Percentiles rank a stretch among this genome's conserved stretches.
These are phyloP conservation scores for Vachellia pachyceras DNA, from an alignment of 306 rosid genomes.

Conservation along the genomic window DNA sequence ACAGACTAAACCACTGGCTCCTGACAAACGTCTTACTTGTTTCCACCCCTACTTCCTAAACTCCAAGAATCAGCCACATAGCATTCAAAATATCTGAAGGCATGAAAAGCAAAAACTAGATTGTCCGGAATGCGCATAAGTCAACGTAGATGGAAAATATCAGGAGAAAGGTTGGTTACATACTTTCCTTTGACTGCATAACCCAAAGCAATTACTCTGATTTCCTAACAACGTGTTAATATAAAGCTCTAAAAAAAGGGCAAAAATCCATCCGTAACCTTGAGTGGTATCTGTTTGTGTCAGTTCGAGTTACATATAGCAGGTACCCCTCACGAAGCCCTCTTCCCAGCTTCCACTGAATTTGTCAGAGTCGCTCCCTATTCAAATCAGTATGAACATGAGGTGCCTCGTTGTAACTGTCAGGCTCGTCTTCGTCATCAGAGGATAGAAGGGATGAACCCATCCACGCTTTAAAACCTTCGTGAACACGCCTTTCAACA, in stretches of 20 bases:
- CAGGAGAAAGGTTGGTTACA: not conserved
- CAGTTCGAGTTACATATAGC: not conserved
- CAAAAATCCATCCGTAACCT: slow-evolving; percentile 28
- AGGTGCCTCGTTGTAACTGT: slow-evolving; percentile 62
- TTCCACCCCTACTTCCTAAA: too few species aligned
- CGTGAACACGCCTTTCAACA: slow-evolving; percentile 81
- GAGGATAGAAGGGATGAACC: slow-evolving; percentile 94
- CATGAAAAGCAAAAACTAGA: not conserved
- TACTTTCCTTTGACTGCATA: not conserved
- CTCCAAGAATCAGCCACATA: not conserved
- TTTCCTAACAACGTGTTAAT: slow-evolving; percentile 35
- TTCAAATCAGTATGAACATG: slow-evolving; percentile 51
- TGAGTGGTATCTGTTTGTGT: slow-evolving; percentile 27
- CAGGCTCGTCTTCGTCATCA: slow-evolving; percentile 90
- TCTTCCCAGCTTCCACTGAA: slow-evolving; percentile 29
- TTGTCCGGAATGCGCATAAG: not conserved
- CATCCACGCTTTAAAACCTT: slow-evolving; percentile 98
- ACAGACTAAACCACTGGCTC: too few species aligned
- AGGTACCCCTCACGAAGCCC: slow-evolving; percentile 19
- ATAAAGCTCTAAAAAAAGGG: slow-evolving; percentile 36
- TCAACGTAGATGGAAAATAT: not conserved
- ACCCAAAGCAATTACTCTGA: slow-evolving; percentile 30
- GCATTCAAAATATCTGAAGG: not conserved
- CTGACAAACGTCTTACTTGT: too few species aligned
- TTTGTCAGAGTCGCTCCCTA: slow-evolving; percentile 41